A percentile compares a stretch with the other conserved stretches of the same genome.
These are phyloP conservation scores for Colletotrichum melonis DNA, from an alignment of 2,329 filamentous ascomycete genomes.

Conservation along the genomic window DNA sequence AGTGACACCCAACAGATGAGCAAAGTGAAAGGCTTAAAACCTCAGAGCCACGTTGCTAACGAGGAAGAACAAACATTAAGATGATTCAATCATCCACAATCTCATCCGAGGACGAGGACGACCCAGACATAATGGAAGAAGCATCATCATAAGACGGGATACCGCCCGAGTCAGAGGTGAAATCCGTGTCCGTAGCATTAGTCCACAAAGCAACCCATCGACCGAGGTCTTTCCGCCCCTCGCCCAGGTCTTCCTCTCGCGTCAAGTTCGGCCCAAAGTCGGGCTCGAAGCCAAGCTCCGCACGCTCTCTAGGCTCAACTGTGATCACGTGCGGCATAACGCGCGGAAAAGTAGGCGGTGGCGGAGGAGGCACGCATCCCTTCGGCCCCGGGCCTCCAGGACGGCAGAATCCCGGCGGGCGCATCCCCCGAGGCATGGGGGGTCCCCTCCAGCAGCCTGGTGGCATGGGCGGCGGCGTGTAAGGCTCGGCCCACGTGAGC, in stretches of 20 bases:
- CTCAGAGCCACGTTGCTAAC: not conserved
- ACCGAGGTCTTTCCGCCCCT: slow-evolving; percentile 12
- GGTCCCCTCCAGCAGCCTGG: not conserved
- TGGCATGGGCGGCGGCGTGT: not conserved
- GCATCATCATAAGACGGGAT: slow-evolving; percentile 26
- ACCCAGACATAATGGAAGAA: not conserved
- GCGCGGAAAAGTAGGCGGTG: not conserved
- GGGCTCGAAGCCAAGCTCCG: slow-evolving; percentile 14
- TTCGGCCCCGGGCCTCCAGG: not conserved
- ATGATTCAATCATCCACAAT: slow-evolving; percentile 12
- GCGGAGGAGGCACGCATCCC: not conserved
- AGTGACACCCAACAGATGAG: not conserved
- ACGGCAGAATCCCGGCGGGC: not conserved
- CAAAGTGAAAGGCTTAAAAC: not conserved
- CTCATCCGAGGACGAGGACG: slow-evolving; percentile 7
- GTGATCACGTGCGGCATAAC: not conserved
- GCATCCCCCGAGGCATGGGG: not conserved
- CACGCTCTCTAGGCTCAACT: not conserved
- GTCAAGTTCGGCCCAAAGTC: slow-evolving; percentile 14
- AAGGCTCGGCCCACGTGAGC: slow-evolving; percentile 13
- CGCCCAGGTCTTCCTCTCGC: slow-evolving; percentile 16
- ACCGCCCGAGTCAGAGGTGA: slow-evolving; percentile 4
- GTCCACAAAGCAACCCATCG: slow-evolving; percentile 24
- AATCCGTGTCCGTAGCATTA: slow-evolving; percentile 21
- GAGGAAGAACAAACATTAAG: not conserved